Evolutionary conservation across 2,329 filamentous ascomycete genomes (phyloP).

Genomic region (Scleromitrula shiraiana): DNA sequence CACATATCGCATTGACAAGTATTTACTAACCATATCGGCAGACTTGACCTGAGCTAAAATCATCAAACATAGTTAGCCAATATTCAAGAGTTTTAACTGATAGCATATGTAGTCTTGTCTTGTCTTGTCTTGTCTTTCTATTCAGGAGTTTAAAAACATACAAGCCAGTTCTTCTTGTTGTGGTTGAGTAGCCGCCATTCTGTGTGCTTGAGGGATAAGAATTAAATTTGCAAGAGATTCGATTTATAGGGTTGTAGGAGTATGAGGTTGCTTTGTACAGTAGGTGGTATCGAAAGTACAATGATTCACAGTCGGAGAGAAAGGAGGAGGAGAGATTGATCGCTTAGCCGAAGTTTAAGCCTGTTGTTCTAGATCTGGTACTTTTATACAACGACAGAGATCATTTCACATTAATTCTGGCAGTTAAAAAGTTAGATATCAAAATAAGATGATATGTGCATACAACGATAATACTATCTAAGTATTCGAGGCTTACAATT

Average conservation of each 20-base stretch:
- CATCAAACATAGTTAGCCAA: conserved; percentile 12
- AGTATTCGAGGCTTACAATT: too few relatives aligned
- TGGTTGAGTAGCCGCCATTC: conserved; percentile 27
- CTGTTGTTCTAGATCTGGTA: too few relatives aligned
- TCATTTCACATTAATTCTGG: not conserved
- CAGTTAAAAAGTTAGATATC: too few relatives aligned
- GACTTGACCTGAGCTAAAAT: conserved; percentile 86
- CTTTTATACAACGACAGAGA: too few relatives aligned
- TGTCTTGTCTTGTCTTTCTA: not conserved
- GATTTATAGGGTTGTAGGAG: not conserved
- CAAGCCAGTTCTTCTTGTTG: conserved; percentile 14
- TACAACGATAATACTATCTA: too few relatives aligned
- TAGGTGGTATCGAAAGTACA: conserved; percentile 5
- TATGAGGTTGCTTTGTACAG: conserved; percentile 1
- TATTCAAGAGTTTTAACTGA: not conserved
- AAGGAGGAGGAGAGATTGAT: conserved; percentile 11
- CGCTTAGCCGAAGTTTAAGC: conserved; percentile 8
- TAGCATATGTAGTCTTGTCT: too few relatives aligned
- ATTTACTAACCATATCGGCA: conserved; percentile 78
- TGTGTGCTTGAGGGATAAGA: conserved; percentile 18
- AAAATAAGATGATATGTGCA: too few relatives aligned
- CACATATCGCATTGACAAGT: not conserved
- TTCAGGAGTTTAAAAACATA: conserved; percentile 1
- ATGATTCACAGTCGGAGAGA: not conserved
- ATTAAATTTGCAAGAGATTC: not conserved